phyloP scores from a whole-genome alignment of 2,329 filamentous ascomycete species.

The Tolypocladium sp. region DNA sequence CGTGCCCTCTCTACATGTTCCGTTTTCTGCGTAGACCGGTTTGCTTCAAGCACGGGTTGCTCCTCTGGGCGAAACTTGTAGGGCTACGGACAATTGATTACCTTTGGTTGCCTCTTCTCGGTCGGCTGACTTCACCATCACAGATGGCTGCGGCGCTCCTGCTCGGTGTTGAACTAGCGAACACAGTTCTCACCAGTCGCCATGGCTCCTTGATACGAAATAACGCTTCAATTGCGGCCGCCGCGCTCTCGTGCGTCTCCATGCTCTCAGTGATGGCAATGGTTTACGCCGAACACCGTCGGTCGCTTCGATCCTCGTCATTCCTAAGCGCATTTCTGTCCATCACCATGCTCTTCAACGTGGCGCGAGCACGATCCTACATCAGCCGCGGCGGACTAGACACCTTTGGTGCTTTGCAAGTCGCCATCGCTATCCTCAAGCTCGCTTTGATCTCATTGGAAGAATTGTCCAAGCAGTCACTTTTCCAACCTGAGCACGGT shows the following conservation, averaged over 20 bases:
- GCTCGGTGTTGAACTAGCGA: constrained; percentile 16
- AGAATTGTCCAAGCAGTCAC: constrained; percentile 12
- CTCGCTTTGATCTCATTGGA: constrained; percentile 24
- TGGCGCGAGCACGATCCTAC: constrained; percentile 23
- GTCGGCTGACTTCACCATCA: neutral
- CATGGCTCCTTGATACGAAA: constrained; percentile 1
- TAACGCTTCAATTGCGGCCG: constrained; percentile 15
- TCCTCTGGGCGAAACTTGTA: constrained; percentile 12
- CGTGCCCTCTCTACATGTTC: constrained; percentile 1
- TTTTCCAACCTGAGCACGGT: neutral
- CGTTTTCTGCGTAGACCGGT: constrained; percentile 3
- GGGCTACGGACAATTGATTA: neutral
- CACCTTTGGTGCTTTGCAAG: constrained; percentile 19
- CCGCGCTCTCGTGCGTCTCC: constrained; percentile 16
- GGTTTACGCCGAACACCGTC: constrained; percentile 22
- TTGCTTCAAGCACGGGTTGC: constrained; percentile 1
- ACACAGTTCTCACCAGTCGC: constrained; percentile 10
- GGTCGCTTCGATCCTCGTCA: constrained; percentile 27
- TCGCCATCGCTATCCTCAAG: constrained; percentile 19
- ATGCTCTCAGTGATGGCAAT: constrained; percentile 13
- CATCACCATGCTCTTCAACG: constrained; percentile 28
- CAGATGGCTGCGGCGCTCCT: constrained; percentile 13
- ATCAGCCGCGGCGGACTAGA: constrained; percentile 1
- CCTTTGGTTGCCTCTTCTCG: too few relatives aligned
- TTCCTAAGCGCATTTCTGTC: constrained; percentile 30